These are phyloP conservation scores for Melanomma pulvis-pyrius DNA, from an alignment of 495 filamentous ascomycete genomes.

Conservation along the genomic window DNA sequence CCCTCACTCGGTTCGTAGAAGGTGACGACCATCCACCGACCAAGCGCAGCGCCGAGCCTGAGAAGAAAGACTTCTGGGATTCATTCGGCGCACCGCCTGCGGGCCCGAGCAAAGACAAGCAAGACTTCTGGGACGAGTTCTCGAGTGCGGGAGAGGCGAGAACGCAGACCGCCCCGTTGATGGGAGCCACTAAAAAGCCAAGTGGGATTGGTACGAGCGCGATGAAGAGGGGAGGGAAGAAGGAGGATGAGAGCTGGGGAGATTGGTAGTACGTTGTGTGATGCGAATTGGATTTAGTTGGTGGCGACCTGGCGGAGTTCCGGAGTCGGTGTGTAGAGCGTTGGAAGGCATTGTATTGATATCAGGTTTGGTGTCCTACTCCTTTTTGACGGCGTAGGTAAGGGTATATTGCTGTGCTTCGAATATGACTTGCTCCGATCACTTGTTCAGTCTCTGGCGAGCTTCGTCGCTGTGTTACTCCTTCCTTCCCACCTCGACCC, in stretches of 20 bases:
- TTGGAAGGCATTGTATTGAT: constrained; percentile 6
- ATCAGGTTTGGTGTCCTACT: neutral
- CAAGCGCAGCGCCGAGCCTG: constrained; percentile 51
- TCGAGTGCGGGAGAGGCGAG: constrained; percentile 38
- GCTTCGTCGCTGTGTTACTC: neutral
- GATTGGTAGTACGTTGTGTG: constrained; percentile 28
- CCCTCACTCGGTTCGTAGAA: constrained; percentile 83
- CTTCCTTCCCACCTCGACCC: too few relatives aligned
- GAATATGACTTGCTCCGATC: too few relatives aligned
- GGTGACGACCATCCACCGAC: constrained; percentile 48
- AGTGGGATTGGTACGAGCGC: constrained; percentile 34
- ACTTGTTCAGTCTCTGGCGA: neutral
- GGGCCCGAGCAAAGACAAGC: constrained; percentile 45
- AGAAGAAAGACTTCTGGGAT: constrained; percentile 74
- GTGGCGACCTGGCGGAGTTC: neutral
- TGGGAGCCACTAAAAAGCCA: constrained; percentile 43
- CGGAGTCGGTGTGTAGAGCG: neutral
- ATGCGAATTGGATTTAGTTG: neutral
- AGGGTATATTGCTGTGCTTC: neutral
- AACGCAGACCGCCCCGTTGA: constrained; percentile 39
- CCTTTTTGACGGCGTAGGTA: neutral
- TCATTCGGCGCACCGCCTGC: constrained; percentile 42
- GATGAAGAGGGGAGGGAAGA: constrained; percentile 43
- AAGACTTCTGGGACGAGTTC: constrained; percentile 74
- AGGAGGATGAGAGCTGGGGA: constrained; percentile 39